Evolutionary conservation across 2,329 filamentous ascomycete genomes (phyloP), one percentile per base, ranked within the genome.

Genomic region (Fusarium pilosicola): DNA sequence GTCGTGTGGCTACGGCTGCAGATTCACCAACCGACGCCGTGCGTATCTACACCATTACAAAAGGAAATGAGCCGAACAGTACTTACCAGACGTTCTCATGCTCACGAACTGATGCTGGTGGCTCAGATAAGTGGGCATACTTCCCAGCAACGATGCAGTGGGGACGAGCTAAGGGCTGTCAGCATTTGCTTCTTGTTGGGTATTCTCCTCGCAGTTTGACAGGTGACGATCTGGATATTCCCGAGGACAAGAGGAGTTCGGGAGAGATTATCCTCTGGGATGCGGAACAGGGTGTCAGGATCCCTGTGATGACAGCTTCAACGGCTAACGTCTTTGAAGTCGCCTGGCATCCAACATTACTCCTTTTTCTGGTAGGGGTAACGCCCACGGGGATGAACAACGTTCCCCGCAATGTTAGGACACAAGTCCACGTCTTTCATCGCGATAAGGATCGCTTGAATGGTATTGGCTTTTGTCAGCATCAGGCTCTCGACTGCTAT

Each of bases 301-400:
- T 90, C 49, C 83, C 82, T 9, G 84, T 92, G 7, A 80, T 84
- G 26, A 86, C 87, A 7, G 86, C 85, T 4, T 86, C 86, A 2
- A 86, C 85, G 2, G 86, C 89, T 51, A 92, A 92, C 64, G 88
- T 91, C 4, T 92, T 92, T 49, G 90, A 92, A 74, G 87, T 91
- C 5, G 82, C 85, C 1, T 92, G 90, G 90, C 90, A 92, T 75
- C 90, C 90, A 0, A 84, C 77, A 0, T 82, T 87, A 51, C 80
- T 83, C 6, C 83, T 84, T 28, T 92, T 92, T 72, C 81, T 89
- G 10, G 88, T 85, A 8, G 90, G 89, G 5, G 91, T 89, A 0
- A 88, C 89, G 1, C 88, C 88, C 0, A 83, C 81, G 14, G 85
- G 85, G 18, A 36, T 68, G 14, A 79, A 82, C n/a, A 83, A 84